These are phyloP conservation scores for Sporobolomyces roseus DNA, from an alignment of 768 basidiomycete genomes.

Conservation along the genomic window DNA sequence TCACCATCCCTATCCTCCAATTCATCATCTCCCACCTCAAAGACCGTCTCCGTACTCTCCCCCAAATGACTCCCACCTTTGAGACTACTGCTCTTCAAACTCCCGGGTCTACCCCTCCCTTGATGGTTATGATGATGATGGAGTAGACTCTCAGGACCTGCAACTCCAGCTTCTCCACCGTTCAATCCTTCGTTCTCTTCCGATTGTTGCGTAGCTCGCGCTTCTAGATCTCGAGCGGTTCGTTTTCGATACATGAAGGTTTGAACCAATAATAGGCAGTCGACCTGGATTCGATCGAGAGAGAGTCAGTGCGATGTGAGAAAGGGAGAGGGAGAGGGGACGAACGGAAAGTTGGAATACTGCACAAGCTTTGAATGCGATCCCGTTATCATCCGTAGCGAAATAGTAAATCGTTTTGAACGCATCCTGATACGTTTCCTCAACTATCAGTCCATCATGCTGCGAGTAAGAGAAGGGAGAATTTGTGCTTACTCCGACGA, in stretches of 20 bases:
- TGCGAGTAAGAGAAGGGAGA: no score
- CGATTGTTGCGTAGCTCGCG: not conserved
- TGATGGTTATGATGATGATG: no score
- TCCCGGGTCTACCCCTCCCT: no score
- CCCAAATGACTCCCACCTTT: not conserved
- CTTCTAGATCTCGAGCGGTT: conserved; percentile 17
- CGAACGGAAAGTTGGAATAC: conserved; percentile 40
- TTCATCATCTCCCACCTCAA: not conserved
- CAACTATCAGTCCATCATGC: not conserved
- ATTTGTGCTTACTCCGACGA: conserved; percentile 21
- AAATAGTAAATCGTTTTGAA: conserved; percentile 42
- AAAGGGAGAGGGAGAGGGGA: conserved; percentile 9
- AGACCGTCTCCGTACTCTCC: conserved; percentile 4
- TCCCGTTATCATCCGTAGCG: conserved; percentile 21
- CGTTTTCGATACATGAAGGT: conserved; percentile 37
- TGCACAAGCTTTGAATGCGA: conserved; percentile 41
- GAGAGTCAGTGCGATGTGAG: conserved; percentile 4
- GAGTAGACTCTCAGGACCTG: conserved; percentile 18
- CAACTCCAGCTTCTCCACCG: conserved; percentile 11
- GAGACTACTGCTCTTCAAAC: not conserved
- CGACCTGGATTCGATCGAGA: not conserved
- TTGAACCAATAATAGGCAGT: conserved; percentile 29
- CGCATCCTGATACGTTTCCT: conserved; percentile 7
- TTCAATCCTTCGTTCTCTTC: not conserved
- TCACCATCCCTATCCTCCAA: not conserved